These are phyloP conservation scores for Aspergillus chevalieri DNA, from an alignment of 2,329 filamentous ascomycete genomes.

Conservation along the genomic window DNA sequence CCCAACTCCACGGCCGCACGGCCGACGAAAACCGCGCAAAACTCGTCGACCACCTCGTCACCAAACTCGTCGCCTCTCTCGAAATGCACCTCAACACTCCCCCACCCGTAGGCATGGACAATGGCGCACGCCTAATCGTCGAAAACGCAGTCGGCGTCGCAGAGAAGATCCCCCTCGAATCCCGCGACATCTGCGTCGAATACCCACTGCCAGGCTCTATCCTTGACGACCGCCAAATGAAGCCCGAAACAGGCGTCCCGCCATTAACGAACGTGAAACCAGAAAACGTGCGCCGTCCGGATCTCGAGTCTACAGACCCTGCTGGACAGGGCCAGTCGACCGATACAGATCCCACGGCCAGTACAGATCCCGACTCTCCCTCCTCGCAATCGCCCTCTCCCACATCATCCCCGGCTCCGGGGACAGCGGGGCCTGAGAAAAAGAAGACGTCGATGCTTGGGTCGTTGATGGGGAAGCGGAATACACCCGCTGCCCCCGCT, in stretches of 20 bases:
- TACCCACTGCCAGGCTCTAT: slow-evolving; percentile 74
- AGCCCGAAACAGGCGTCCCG: slow-evolving; percentile 65
- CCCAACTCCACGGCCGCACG: slow-evolving; percentile 56
- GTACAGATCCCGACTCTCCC: neutral
- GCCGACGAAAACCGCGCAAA: slow-evolving; percentile 60
- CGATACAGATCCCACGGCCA: slow-evolving; percentile 2
- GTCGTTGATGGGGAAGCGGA: slow-evolving; percentile 28
- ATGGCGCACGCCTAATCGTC: slow-evolving; percentile 84
- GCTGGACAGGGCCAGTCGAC: slow-evolving; percentile 1
- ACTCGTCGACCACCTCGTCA: slow-evolving; percentile 65
- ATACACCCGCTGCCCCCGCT: slow-evolving; percentile 2
- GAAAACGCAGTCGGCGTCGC: slow-evolving; percentile 83
- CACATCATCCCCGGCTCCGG: slow-evolving; percentile 9
- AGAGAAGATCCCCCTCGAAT: slow-evolving; percentile 81
- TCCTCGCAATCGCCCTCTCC: slow-evolving; percentile 1
- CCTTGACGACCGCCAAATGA: slow-evolving; percentile 72
- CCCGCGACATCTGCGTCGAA: slow-evolving; percentile 78
- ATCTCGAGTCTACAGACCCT: neutral
- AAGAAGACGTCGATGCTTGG: slow-evolving; percentile 40
- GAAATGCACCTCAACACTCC: slow-evolving; percentile 70
- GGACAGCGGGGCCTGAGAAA: slow-evolving; percentile 9
- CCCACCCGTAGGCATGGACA: slow-evolving; percentile 73
- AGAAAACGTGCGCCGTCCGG: neutral
- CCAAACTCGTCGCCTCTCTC: slow-evolving; percentile 62
- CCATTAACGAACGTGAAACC: slow-evolving; percentile 37